A percentile compares a stretch with the other conserved stretches of the same genome.
phyloP scores from a whole-genome alignment of 1,284 basidiomycete genomes.

The Sphagnurus paluster region DNA sequence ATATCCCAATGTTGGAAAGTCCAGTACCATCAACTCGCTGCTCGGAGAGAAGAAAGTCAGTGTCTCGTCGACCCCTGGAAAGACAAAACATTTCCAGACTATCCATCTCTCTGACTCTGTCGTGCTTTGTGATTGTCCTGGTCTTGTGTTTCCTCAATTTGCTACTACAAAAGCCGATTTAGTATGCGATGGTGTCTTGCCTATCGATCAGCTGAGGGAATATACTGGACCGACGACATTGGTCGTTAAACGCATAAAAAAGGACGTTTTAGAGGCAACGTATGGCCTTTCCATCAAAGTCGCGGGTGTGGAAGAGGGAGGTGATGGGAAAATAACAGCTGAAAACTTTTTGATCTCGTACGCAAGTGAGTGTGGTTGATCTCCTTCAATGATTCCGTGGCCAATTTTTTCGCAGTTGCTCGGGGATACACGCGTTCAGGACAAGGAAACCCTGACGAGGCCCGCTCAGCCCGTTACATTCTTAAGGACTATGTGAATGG shows the following conservation, averaged over 20 bases:
- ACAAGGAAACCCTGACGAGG: constrained; percentile 97
- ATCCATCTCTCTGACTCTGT: constrained; percentile 89
- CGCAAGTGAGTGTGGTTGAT: constrained; percentile 68
- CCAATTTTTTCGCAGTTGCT: constrained; percentile 59
- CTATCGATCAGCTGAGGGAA: constrained; percentile 98
- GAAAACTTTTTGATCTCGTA: constrained; percentile 88
- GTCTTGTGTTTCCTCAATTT: constrained; percentile 98
- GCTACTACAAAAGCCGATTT: constrained; percentile 94
- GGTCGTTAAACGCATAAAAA: constrained; percentile 81
- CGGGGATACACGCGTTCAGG: constrained; percentile 92
- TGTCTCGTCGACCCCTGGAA: constrained; percentile 96
- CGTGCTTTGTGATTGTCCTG: constrained; percentile 97
- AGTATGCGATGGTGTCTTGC: constrained; percentile 95
- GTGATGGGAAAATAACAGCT: constrained; percentile 76
- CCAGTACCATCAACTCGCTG: constrained; percentile 94
- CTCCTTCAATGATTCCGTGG: constrained; percentile 7
- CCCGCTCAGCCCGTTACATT: constrained; percentile 89
- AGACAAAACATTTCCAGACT: constrained; percentile 99
- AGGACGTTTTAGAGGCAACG: constrained; percentile 83
- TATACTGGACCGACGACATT: constrained; percentile 87
- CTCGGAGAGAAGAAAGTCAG: constrained; percentile 97
- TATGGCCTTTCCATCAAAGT: constrained; percentile 87
- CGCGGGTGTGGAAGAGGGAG: constrained; percentile 78
- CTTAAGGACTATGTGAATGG: constrained; percentile 99
- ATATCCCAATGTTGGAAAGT: constrained; percentile 99